Evolutionary conservation across 2,329 filamentous ascomycete species (phyloP).

Genomic region (Penicillium vulpinum): DNA sequence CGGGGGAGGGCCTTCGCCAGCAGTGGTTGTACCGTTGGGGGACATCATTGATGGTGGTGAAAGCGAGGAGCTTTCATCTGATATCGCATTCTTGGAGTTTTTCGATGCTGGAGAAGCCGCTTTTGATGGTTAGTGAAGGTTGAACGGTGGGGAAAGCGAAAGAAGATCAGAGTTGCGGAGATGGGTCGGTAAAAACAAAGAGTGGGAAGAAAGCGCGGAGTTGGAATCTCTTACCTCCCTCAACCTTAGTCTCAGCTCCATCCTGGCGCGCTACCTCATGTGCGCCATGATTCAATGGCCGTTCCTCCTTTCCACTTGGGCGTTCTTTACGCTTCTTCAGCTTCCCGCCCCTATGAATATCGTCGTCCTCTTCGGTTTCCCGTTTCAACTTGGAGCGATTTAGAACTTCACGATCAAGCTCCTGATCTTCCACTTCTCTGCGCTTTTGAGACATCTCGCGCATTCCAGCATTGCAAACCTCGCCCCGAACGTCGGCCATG

Average conservation of each 20-base stretch:
- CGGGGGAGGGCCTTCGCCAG: slow-evolving; percentile 63
- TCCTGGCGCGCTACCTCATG: slow-evolving; percentile 66
- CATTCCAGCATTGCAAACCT: slow-evolving; percentile 61
- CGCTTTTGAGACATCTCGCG: slow-evolving; percentile 59
- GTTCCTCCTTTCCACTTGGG: slow-evolving; percentile 60
- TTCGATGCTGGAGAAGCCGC: slow-evolving; percentile 42
- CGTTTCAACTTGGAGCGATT: slow-evolving; percentile 51
- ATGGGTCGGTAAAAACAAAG: slow-evolving; percentile 16
- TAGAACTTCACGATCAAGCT: slow-evolving; percentile 51
- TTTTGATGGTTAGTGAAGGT: slow-evolving; percentile 17
- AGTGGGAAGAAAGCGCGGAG: slow-evolving; percentile 7
- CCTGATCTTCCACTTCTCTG: slow-evolving; percentile 58
- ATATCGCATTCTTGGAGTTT: slow-evolving; percentile 38
- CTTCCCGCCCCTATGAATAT: slow-evolving; percentile 59
- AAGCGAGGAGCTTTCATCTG: slow-evolving; percentile 42
- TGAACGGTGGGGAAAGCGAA: slow-evolving; percentile 5
- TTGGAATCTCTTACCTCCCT: slow-evolving; percentile 51
- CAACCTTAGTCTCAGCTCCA: slow-evolving; percentile 57
- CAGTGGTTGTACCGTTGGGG: slow-evolving; percentile 42
- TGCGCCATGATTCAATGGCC: slow-evolving; percentile 61
- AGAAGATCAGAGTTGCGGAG: slow-evolving; percentile 13
- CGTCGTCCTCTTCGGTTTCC: slow-evolving; percentile 47
- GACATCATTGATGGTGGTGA: slow-evolving; percentile 46
- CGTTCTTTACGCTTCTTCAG: slow-evolving; percentile 77
- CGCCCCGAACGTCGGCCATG: slow-evolving; percentile 57